Evolutionary conservation across 495 filamentous ascomycete species (phyloP), one percentile per base, ranked within the genome.

Genomic region (Penicillium longicatenatum): DNA sequence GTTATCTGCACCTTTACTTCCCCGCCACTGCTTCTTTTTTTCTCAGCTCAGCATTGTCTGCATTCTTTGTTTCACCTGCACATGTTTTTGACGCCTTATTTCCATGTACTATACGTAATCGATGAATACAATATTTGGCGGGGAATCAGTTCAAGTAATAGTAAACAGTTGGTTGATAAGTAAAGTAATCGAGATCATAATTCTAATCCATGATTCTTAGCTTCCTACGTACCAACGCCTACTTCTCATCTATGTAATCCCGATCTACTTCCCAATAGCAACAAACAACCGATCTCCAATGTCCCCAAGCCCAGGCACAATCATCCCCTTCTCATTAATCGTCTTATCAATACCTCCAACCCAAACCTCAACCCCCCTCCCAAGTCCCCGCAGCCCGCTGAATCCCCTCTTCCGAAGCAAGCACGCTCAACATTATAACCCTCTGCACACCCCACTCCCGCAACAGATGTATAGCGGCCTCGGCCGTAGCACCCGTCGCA

Each of bases 281-380:
- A 96, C 82, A 78, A 93, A 98, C 71, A 98, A 75, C 54, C 93
- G 78, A 78, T 98, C 93, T 6, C 93, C 93, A 59, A 97, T 89
- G 81, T 97, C 93, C 1, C 92, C 92, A 60, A 96, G 66, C 0
- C 93, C 93, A 3, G 93, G 93, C 72, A 86, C 89, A 70, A 98
- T 87, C 93, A 97, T 97, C 3, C 93, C 93, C 52, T 77, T 81
- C 26, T 84, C 81, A 68, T 91, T 85, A 49, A 91, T 75, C 64
- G 82, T 77, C 62, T 70, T 71, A 75, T 98, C 93, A 35, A 96
- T 76, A 3, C 85, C 92, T 0, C 90, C 93, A 39, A 92, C 79
- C 85, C 90, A 93, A 33, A 98, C 77, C 70, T 96, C 85, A 2
- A 91, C 84, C 9, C 82, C 82, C 88, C 2, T 78, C 78, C 84